phyloP scores from a whole-genome alignment of 345 rosid genomes.

The Tarenaya hassleriana region DNA sequence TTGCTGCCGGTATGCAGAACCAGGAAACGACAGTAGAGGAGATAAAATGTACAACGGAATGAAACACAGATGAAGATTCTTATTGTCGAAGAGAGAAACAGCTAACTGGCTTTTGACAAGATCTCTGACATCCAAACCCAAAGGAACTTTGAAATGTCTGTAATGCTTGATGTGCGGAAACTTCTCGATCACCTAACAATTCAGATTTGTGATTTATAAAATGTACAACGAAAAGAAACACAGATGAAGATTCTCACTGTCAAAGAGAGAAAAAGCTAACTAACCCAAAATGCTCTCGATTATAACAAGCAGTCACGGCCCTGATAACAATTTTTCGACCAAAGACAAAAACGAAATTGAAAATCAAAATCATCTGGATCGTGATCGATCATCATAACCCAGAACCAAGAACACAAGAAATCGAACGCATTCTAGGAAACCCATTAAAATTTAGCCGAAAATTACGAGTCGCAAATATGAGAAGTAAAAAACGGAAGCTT shows the following conservation, averaged over 20 bases:
- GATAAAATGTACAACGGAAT: too few species aligned
- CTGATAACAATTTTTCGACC: too few species aligned
- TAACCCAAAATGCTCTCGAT: slow-evolving; percentile 75
- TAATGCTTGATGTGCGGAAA: slow-evolving; percentile 76
- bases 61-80: slow-evolving; percentile 16
- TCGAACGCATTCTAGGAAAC: background rate
- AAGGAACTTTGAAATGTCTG: slow-evolving; percentile 55
- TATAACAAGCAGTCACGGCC: slow-evolving; percentile 43
- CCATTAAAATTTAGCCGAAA: background rate
- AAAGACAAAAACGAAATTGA: slow-evolving; percentile 16
- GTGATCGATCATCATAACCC: slow-evolving; percentile 6
- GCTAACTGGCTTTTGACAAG: slow-evolving; percentile 80
- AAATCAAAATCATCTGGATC: slow-evolving; percentile 16
- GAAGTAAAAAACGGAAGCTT: slow-evolving; percentile 34
- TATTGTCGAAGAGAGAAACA: slow-evolving; percentile 52
- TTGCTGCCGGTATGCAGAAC: background rate
- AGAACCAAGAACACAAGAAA: background rate
- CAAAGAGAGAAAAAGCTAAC: slow-evolving; percentile 60
- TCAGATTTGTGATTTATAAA: background rate
- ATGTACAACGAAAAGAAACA: slow-evolving; percentile 2
- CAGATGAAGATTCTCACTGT: slow-evolving; percentile 40
- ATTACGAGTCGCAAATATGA: slow-evolving; percentile 35
- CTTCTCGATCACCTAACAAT: slow-evolving; percentile 60
- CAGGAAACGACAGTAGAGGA: background rate
- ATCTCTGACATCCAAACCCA: slow-evolving; percentile 37